A percentile compares a stretch with the other conserved stretches of the same genome.
Conservation (phyloP, 2,329 filamentous ascomycete genomes). For the Botrytis cinerea region DNA sequence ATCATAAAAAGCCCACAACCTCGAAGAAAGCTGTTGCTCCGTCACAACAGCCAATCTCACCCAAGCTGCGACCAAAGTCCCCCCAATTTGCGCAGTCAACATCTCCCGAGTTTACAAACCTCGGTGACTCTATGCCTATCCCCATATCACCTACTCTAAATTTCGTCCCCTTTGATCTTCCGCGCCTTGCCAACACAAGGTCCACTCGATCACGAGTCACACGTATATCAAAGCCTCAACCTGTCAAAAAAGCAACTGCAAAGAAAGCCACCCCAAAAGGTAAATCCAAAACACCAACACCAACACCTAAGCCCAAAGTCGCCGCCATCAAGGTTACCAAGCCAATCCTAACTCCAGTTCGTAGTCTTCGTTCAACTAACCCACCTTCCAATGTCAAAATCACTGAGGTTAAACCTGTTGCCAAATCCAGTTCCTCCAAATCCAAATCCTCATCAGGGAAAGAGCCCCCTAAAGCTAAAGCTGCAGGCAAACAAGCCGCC, state of each 20-base stretch:
- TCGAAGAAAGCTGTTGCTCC: neutral
- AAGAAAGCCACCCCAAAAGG: neutral
- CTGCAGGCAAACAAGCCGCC: neutral
- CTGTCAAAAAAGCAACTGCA: neutral
- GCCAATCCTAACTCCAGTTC: neutral
- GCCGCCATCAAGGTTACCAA: neutral
- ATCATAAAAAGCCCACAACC: neutral
- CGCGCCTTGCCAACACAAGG: neutral
- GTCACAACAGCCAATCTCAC: neutral
- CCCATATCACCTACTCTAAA: neutral
- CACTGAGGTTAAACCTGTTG: neutral
- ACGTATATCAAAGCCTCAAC: conserved; percentile 1
- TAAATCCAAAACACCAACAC: neutral
- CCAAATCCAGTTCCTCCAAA: neutral
- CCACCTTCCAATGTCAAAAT: neutral
- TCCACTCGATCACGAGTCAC: neutral
- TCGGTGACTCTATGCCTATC: neutral
- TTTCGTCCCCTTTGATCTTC: conserved; percentile 3
- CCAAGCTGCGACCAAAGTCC: neutral
- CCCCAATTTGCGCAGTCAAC: neutral
- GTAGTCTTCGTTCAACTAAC: neutral
- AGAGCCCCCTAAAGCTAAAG: neutral
- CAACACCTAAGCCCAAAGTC: neutral
- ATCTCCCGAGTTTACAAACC: neutral
- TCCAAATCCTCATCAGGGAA: neutral